phyloP scores from a whole-genome alignment of 2,329 filamentous ascomycete genomes.

The Pestalotiopsis sp. region DNA sequence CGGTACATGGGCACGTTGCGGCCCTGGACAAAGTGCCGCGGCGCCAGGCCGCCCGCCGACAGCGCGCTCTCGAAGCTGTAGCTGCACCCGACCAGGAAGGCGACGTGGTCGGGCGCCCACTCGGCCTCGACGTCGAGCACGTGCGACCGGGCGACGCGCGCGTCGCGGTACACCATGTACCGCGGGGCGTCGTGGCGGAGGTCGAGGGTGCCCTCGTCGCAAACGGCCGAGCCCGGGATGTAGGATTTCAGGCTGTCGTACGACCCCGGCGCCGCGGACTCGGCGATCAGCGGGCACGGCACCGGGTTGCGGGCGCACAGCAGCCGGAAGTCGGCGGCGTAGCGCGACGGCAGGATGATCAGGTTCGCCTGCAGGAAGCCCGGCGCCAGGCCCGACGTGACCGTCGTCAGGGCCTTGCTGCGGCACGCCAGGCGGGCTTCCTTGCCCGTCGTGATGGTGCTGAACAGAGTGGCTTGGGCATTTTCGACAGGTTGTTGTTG shows the following conservation, averaged over 20 bases:
- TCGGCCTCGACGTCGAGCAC: constrained; percentile 46
- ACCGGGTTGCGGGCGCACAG: constrained; percentile 65
- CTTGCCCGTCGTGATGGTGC: constrained; percentile 31
- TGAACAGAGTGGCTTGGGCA: not conserved
- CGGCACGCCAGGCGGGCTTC: constrained; percentile 47
- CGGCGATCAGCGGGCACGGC: constrained; percentile 61
- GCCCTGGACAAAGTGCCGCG: constrained; percentile 49
- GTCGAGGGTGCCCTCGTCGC: constrained; percentile 44
- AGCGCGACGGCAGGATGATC: constrained; percentile 57
- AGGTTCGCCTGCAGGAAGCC: constrained; percentile 64
- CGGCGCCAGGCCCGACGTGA: constrained; percentile 58
- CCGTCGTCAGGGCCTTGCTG: constrained; percentile 38
- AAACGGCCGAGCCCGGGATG: constrained; percentile 22
- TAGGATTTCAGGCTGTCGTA: constrained; percentile 40
- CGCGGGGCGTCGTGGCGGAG: constrained; percentile 59
- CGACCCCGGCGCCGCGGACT: constrained; percentile 47
- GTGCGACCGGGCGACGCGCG: constrained; percentile 39
- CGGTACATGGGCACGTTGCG: constrained; percentile 65
- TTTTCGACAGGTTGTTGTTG: not conserved
- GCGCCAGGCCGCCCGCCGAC: constrained; percentile 47
- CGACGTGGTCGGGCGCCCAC: constrained; percentile 63
- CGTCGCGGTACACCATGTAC: constrained; percentile 61
- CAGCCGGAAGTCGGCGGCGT: constrained; percentile 59
- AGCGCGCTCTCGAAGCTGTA: constrained; percentile 66
- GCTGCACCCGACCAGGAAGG: constrained; percentile 65